A percentile compares a stretch with the other conserved stretches of the same genome.
Conservation (phyloP, 768 basidiomycete species). For the Podaxis mareebaensis region DNA sequence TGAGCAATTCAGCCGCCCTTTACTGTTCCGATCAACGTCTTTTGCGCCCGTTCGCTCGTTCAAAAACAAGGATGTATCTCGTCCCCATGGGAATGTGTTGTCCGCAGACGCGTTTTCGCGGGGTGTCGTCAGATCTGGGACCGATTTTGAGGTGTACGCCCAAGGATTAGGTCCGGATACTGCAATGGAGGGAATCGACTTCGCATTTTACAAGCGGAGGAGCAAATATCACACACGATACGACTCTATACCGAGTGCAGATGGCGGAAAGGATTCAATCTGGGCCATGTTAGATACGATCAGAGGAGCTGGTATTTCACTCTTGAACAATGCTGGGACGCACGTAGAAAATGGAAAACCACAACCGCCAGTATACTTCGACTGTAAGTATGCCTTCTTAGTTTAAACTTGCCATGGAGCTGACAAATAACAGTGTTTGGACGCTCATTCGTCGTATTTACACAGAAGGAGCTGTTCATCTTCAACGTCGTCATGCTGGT, state of each 20-base stretch:
- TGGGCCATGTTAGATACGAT: slow-evolving; percentile 75
- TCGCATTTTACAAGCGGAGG: slow-evolving; percentile 71
- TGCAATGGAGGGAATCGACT: slow-evolving; percentile 61
- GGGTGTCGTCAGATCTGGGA: slow-evolving; percentile 58
- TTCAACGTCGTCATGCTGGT: slow-evolving; percentile 56
- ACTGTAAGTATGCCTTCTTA: slow-evolving; percentile 43
- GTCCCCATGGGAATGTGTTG: slow-evolving; percentile 67
- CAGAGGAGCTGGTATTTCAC: slow-evolving; percentile 44
- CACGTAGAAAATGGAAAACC: slow-evolving; percentile 23
- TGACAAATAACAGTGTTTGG: slow-evolving; percentile 50
- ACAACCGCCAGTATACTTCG: slow-evolving; percentile 59
- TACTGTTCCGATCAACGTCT: slow-evolving; percentile 68
- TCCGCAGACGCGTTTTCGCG: slow-evolving; percentile 62
- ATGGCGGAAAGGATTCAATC: slow-evolving; percentile 45
- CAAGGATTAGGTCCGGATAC: slow-evolving; percentile 27
- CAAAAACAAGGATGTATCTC: slow-evolving; percentile 39
- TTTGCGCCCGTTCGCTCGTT: slow-evolving; percentile 53
- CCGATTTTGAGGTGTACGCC: slow-evolving; percentile 68
- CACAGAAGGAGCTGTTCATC: slow-evolving; percentile 45
- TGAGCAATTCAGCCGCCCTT: slow-evolving; percentile 50
- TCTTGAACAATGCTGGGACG: slow-evolving; percentile 47
- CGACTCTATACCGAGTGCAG: slow-evolving; percentile 58
- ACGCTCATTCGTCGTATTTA: slow-evolving; percentile 47
- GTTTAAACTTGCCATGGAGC: too few relatives aligned
- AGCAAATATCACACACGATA: slow-evolving; percentile 71